Base-by-base conservation (phyloP, 257 asterid species). In the Primulina huaijiensis region DNA sequence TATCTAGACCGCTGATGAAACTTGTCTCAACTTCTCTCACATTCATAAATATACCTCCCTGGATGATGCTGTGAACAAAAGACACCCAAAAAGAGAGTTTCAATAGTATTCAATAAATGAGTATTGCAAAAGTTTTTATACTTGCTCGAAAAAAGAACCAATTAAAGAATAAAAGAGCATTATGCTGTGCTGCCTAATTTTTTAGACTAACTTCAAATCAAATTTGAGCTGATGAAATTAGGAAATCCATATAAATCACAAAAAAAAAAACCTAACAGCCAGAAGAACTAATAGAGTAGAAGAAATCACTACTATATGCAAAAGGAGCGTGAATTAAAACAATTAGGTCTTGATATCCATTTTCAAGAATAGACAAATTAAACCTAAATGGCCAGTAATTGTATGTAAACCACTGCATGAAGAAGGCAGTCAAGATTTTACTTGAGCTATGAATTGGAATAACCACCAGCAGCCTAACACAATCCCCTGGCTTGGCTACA, bases 401-500 rank as follows among this genome's bases (percentile, higher is more conserved):
- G 17, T 50, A 16, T 50, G 21, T 50, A 40, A 9, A 74, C 21
- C 8, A 50, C 57, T 50, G 16, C 8, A 50, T 17, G 16, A 67
- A 8, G 63, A 19, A 65, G 31, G 50, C 33, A 35, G 64, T 16
- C 11, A 16, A 21, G 67, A 56, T 25, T 50, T 77, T 90, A 90
- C 97, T 79, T 78, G 96, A 79, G 69, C 8, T 74, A 69, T 79
- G 90, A 72, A 62, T 33, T 53, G 96, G 89, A 57, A 87, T 78
- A 77, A 90, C 72, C 64, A 88, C 89, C 30, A 92, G 84, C 34
- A 88, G 80, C 78, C 83, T 92, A 56, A 92, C 85, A 56, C 81
- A 78, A 73, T 88, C 95, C 40, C 97, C 97, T 1, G 88, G 87
- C 35, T 65, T 84, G 65, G 80, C 97, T 33, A 87, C 95, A 77